Evolutionary conservation across 805 yeast genomes (phyloP).

Genomic region (Cyberlindnera euphorbiiphila): DNA sequence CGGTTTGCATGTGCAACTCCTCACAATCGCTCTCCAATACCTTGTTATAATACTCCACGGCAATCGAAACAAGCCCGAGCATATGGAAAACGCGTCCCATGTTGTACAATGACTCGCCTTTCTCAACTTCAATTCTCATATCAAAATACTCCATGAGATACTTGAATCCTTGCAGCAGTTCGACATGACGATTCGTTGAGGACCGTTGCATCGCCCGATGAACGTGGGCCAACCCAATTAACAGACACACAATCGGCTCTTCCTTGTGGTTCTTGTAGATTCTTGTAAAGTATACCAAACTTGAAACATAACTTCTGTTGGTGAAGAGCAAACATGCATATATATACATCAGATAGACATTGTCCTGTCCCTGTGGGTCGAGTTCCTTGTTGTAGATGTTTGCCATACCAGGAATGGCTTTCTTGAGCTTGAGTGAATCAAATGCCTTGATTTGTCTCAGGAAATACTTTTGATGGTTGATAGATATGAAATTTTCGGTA

Average conservation of each 20-base stretch:
- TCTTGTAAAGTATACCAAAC: constrained; percentile 71
- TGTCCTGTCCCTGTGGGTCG: constrained; percentile 40
- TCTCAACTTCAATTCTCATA: constrained; percentile 46
- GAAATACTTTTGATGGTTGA: constrained; percentile 86
- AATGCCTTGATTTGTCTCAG: constrained; percentile 86
- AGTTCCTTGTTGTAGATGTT: constrained; percentile 55
- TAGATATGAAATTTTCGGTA: constrained; percentile 60
- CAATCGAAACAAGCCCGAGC: constrained; percentile 71
- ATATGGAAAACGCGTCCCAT: constrained; percentile 82
- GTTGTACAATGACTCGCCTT: constrained; percentile 79
- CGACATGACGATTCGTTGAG: constrained; percentile 80
- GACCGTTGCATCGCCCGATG: constrained; percentile 92
- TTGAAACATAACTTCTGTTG: constrained; percentile 77
- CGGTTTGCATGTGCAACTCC: constrained; percentile 73
- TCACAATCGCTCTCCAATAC: constrained; percentile 48
- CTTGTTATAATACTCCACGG: constrained; percentile 66
- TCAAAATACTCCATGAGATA: constrained; percentile 69
- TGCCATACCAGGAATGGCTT: constrained; percentile 73
- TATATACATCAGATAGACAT: constrained; percentile 69
- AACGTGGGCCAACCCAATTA: constrained; percentile 74
- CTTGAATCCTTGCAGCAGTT: constrained; percentile 81
- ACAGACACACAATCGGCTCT: constrained; percentile 76
- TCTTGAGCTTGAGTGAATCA: constrained; percentile 59
- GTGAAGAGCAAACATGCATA: constrained; percentile 80
- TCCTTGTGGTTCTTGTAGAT: constrained; percentile 62